Evolutionary conservation across 78 protist genomes (phyloP).

Genomic region (Dictyostelium brefeldianum): DNA sequence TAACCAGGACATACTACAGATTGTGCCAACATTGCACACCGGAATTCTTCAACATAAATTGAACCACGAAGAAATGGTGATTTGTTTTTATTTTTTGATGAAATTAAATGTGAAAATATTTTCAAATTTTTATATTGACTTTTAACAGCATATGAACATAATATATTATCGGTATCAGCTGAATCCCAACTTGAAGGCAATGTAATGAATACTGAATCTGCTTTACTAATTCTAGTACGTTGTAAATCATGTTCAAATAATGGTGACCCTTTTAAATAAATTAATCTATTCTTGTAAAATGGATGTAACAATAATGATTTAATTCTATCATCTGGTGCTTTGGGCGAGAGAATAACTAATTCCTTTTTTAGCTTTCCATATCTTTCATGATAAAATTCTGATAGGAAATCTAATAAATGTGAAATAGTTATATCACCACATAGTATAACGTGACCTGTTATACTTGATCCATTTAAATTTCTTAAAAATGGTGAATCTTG

Average conservation of each 20-base stretch:
- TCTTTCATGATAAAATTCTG: slow-evolving; percentile 76
- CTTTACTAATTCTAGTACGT: slow-evolving; percentile 50
- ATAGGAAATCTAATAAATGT: slow-evolving; percentile 65
- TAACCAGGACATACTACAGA: slow-evolving; percentile 73
- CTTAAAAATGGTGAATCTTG: slow-evolving; percentile 83
- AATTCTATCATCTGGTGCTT: slow-evolving; percentile 72
- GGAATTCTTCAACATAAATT: slow-evolving; percentile 61
- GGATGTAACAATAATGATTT: slow-evolving; percentile 63
- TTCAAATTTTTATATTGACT: slow-evolving; percentile 58
- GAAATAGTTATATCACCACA: slow-evolving; percentile 73
- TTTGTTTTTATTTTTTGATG: slow-evolving; percentile 69
- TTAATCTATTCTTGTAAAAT: slow-evolving; percentile 67
- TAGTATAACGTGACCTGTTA: slow-evolving; percentile 70
- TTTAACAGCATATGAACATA: slow-evolving; percentile 75
- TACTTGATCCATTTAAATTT: slow-evolving; percentile 63
- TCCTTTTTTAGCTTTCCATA: slow-evolving; percentile 65
- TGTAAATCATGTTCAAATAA: slow-evolving; percentile 75
- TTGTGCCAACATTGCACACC: slow-evolving; percentile 70
- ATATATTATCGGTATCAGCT: slow-evolving; percentile 60
- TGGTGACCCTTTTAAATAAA: slow-evolving; percentile 69
- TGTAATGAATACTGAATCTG: slow-evolving; percentile 57
- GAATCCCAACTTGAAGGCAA: slow-evolving; percentile 46
- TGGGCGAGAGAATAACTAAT: slow-evolving; percentile 49
- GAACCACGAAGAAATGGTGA: slow-evolving; percentile 74
- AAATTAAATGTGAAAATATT: slow-evolving; percentile 47